Evolutionary conservation across 1,284 basidiomycete species (phyloP), one percentile per base, ranked within the genome.

Genomic region (Irpex sp.): DNA sequence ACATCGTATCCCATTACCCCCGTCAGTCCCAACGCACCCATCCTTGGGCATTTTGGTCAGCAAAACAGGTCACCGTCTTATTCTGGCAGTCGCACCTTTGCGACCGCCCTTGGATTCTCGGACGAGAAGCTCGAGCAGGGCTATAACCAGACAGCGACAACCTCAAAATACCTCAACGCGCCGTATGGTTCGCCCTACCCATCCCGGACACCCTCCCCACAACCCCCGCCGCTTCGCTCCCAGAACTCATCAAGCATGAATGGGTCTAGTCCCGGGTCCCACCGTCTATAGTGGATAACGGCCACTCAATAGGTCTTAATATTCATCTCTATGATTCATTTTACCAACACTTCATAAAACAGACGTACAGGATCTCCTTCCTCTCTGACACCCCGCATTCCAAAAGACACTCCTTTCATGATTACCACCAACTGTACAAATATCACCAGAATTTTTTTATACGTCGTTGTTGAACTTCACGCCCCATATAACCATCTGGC

Each of bases 151-250:
- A 88, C 79, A 72, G 66, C 79, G 65, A 81, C 83, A 47, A 85
- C 86, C 26, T 67, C 75, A 63, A 78, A 85, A 66, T 88, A 88
- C 69, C 80, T 85, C 61, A 81, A 79, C 62, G 83, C 85, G 54
- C 87, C 86, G 17, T 89, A 88, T 68, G 87, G 86, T 7, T 87
- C 85, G 6, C 88, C 88, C 8, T 86, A 83, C 68, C 79, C 84
- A 2, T 87, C 86, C 47, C 79, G 83, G 55, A 77, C 85, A 31
- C 83, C 85, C 6, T 88, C 87, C 7, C 83, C 85, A 67, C 70
- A 15, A 65, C 71, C 31, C 65, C 78, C 70, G 17, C 67, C 67
- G 15, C 69, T 69, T 51, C 43, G 67, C 31, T 67, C 70, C 39
- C 67, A 71, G 49, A 68, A 50, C 37, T 46, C 65, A 53, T 51